These are phyloP conservation scores for Colletotrichum spaethianum DNA, from an alignment of 2,329 filamentous ascomycete species.

Conservation along the genomic window DNA sequence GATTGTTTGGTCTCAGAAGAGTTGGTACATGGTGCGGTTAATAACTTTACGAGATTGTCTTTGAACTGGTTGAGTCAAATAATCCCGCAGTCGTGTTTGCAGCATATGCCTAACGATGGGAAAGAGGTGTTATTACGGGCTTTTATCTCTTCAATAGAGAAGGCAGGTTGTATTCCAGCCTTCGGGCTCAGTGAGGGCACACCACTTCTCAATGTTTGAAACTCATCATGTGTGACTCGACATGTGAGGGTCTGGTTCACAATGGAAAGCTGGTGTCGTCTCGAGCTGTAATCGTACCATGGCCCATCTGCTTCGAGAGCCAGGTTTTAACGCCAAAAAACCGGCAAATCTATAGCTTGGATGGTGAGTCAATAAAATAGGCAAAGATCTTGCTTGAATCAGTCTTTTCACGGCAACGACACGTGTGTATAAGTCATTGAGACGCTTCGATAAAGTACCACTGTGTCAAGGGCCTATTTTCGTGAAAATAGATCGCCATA, in stretches of 20 bases:
- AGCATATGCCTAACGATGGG: not conserved
- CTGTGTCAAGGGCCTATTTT: not conserved
- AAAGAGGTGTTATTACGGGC: not conserved
- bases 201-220: not conserved
- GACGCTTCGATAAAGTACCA: not conserved
- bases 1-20: not conserved
- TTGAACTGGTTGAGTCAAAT: not conserved
- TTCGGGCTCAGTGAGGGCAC: not conserved
- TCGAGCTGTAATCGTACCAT: not conserved
- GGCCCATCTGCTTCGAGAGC: too few relatives aligned
- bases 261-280: not conserved
- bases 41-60: not conserved
- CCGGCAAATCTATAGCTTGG: not conserved
- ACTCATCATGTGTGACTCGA: not conserved
- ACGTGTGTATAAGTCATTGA: not conserved
- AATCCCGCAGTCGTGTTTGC: too few relatives aligned
- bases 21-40: not conserved
- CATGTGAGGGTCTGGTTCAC: not conserved
- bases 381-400: not conserved
- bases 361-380: not conserved
- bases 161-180: too few relatives aligned
- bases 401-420: not conserved
- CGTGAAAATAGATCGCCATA: not conserved
- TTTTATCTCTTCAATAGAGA: not conserved
- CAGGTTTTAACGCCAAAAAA: not conserved